Conservation (phyloP, 441 rosid genomes). For the Eruca vesicaria region DNA sequence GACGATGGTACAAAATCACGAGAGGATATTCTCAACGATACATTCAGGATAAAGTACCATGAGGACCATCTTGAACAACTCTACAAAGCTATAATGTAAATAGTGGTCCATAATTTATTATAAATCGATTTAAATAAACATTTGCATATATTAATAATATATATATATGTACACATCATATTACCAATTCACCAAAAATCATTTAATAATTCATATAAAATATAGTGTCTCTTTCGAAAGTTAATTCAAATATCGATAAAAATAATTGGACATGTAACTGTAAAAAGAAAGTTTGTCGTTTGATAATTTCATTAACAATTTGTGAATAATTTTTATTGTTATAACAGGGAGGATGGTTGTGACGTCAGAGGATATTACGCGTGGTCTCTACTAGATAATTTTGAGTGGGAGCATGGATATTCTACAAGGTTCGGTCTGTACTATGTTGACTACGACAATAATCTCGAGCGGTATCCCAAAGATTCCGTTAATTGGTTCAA, state of each 20-base stretch:
- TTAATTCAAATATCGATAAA: background rate
- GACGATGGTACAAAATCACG: conserved; percentile 24
- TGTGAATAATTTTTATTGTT: background rate
- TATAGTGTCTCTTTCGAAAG: no score
- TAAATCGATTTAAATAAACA: no score
- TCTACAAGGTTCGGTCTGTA: conserved; percentile 34
- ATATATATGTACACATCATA: no score
- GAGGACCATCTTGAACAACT: conserved; percentile 30
- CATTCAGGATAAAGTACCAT: conserved; percentile 32
- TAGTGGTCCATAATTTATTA: background rate
- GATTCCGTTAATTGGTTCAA: conserved; percentile 41
- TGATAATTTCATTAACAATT: background rate
- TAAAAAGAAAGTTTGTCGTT: background rate
- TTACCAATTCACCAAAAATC: no score
- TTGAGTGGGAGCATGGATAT: conserved; percentile 40
- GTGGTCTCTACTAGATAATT: conserved; percentile 41
- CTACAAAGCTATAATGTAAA: conserved; percentile 29
- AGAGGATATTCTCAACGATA: conserved; percentile 32
- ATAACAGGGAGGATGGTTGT: conserved; percentile 36
- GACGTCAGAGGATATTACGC: conserved; percentile 37
- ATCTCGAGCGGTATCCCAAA: conserved; percentile 36
- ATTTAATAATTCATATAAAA: no score
- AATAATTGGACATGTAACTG: background rate
- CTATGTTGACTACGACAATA: conserved; percentile 34
- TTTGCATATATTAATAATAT: no score